A percentile compares a stretch with the other conserved stretches of the same genome.
These are phyloP conservation scores for Rubus idaeus DNA, from an alignment of 306 rosid species.

Conservation along the genomic window DNA sequence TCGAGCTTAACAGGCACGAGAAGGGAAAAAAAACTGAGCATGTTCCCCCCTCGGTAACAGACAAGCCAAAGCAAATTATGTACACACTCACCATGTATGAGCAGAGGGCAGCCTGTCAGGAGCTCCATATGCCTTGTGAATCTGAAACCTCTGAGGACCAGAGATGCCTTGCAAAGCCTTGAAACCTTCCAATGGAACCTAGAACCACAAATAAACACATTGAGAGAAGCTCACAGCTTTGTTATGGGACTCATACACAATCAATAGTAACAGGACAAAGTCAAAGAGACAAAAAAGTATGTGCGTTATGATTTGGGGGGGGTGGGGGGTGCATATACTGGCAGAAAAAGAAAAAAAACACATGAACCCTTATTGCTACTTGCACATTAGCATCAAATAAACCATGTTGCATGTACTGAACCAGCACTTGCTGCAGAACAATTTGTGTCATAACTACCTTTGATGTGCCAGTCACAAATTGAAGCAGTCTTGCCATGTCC, in stretches of 20 bases:
- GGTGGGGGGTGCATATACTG: too few species aligned
- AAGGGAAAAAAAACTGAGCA: not conserved
- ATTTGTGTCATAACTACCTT: slow-evolving; percentile 53
- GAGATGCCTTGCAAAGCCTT: slow-evolving; percentile 98
- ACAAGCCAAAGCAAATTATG: not conserved
- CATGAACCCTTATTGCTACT: too few species aligned
- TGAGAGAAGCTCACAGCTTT: not conserved
- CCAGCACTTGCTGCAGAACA: not conserved
- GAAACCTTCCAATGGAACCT: slow-evolving; percentile 99
- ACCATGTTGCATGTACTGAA: not conserved
- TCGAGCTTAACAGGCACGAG: slow-evolving; percentile 3
- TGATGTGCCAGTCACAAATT: slow-evolving; percentile 98
- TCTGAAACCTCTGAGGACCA: slow-evolving; percentile 97
- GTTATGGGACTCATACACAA: not conserved
- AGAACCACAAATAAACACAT: slow-evolving; percentile 26
- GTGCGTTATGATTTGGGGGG: too few species aligned
- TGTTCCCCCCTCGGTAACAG: not conserved
- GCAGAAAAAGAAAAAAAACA: too few species aligned
- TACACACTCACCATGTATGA: slow-evolving; percentile 82
- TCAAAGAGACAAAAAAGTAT: too few species aligned
- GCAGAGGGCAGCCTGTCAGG: slow-evolving; percentile 97
- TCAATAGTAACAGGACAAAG: not conserved
- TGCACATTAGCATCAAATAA: too few species aligned
- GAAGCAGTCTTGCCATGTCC: slow-evolving; percentile 98
- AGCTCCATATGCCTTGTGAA: slow-evolving; percentile 98